Percentiles rank a stretch among this genome's conserved stretches.
phyloP scores from a whole-genome alignment of 345 rosid genomes.

The Boechera stricta region DNA sequence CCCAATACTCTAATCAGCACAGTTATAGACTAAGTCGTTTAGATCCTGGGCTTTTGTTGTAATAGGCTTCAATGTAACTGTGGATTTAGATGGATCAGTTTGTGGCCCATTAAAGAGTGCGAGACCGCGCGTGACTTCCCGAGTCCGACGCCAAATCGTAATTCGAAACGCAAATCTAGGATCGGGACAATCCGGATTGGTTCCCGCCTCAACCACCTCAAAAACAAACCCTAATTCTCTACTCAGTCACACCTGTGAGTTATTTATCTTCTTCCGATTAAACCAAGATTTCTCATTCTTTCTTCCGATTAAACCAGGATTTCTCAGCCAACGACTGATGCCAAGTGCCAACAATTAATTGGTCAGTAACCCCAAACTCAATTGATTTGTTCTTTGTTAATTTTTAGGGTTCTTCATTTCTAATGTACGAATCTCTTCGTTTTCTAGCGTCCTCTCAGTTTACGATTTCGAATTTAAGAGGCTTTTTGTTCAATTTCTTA shows the following conservation, averaged over 20 bases:
- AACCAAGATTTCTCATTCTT: background rate
- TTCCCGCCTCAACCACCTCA: slow-evolving; percentile 60
- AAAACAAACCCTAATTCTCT: slow-evolving; percentile 19
- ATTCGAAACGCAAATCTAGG: slow-evolving; percentile 47
- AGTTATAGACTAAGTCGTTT: too few species aligned
- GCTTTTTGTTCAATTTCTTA: slow-evolving; percentile 19
- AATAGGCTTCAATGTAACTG: too few species aligned
- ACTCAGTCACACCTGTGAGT: background rate
- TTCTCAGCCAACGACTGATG: slow-evolving; percentile 24
- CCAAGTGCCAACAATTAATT: slow-evolving; percentile 32
- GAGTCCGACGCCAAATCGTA: slow-evolving; percentile 37
- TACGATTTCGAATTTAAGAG: slow-evolving; percentile 4
- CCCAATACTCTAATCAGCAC: too few species aligned
- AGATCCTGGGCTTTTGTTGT: background rate
- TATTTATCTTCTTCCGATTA: background rate
- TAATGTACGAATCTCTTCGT: slow-evolving; percentile 2
- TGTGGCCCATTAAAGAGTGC: slow-evolving; percentile 11
- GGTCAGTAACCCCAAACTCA: slow-evolving; percentile 30
- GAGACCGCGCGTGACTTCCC: slow-evolving; percentile 37
- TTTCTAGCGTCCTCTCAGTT: background rate
- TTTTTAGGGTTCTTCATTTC: slow-evolving; percentile 25
- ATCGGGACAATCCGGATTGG: slow-evolving; percentile 43
- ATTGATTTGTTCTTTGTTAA: background rate
- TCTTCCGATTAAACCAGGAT: slow-evolving; percentile 1
- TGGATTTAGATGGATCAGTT: background rate